Evolutionary conservation across 768 basidiomycete species (phyloP), one percentile per base, ranked within the genome.

Genomic region (Amanita rimosa): DNA sequence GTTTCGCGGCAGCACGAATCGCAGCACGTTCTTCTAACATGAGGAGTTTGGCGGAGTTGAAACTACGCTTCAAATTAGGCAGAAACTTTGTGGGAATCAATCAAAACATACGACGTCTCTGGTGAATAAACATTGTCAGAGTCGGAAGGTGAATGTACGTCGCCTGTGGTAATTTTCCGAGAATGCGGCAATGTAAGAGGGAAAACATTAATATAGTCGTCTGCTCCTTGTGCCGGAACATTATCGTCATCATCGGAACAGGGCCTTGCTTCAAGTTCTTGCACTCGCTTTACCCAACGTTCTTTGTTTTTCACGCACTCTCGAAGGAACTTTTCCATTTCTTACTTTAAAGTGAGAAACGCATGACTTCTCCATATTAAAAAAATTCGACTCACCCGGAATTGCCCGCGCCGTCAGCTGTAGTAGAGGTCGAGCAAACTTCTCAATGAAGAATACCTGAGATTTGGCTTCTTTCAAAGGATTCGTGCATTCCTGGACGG

Each of bases 381-480:
- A 27, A 36, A 19, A n/a, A n/a, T n/a, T 27, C 9, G 13, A 33
- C 76, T 56, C 57, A 88, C 88, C 79, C 44, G 90, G 88, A 43
- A 96, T 71, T 17, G 80, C 85, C 40, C 68, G 69, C 3, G 83
- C 73, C 2, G 83, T 81, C 35, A 89, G 66, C 53, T 88, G 80
- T 50, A 96, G 79, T 19, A 99, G 69, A 1, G 95, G 95, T 57
- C 80, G 78, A 37, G 83, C 86, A 60, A 89, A 97, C 2, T 72
- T 70, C 47, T 75, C 76, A 55, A 92, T 86, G 65, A 99, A 99
- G 56, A 81, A 92, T 14, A 97, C 79, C 64, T 99, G 96, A 2
- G 81, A 81, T 53, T 78, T 64, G 10, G 86, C 90, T 64, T 88
- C 85, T 39, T 75, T 74, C 2, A 84, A 60, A 6, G 78, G 67